Percentiles rank a stretch among this genome's conserved stretches.
These are phyloP conservation scores for Teratosphaeria gauchensis DNA, from an alignment of 2,329 filamentous ascomycete genomes.

Conservation along the genomic window DNA sequence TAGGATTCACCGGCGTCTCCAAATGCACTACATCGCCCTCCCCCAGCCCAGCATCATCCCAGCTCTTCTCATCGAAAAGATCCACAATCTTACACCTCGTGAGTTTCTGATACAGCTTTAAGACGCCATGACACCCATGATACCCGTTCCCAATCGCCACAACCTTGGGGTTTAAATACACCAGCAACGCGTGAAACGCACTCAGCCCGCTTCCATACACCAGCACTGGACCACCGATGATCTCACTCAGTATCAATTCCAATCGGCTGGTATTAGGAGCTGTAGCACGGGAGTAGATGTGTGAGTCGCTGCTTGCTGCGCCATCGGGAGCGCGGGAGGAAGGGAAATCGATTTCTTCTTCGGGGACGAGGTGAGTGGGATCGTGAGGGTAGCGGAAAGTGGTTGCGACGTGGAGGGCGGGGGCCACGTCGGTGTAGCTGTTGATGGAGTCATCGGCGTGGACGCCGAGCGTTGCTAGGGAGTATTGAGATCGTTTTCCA, in stretches of 20 bases:
- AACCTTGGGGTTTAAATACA: slow-evolving; percentile 71
- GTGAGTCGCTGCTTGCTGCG: slow-evolving; percentile 46
- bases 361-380: slow-evolving; percentile 49
- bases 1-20: slow-evolving; percentile 89
- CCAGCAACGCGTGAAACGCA: slow-evolving; percentile 78
- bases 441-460: slow-evolving; percentile 29
- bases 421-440: slow-evolving; percentile 60
- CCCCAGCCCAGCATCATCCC: slow-evolving; percentile 52
- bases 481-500: slow-evolving; percentile 10
- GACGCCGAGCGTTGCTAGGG: slow-evolving; percentile 23
- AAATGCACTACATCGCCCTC: slow-evolving; percentile 79
- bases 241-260: slow-evolving; percentile 66
- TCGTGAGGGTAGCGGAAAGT: slow-evolving; percentile 75
- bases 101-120: slow-evolving; percentile 63
- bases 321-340: slow-evolving; percentile 17
- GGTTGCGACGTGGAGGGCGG: slow-evolving; percentile 81
- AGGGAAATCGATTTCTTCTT: slow-evolving; percentile 16
- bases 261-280: slow-evolving; percentile 76
- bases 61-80: slow-evolving; percentile 40
- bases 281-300: slow-evolving; percentile 74
- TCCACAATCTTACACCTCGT: slow-evolving; percentile 64
- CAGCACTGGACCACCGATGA: slow-evolving; percentile 60
- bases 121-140: slow-evolving; percentile 85
- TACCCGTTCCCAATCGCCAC: slow-evolving; percentile 80
- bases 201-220: slow-evolving; percentile 79